Percentiles rank a stretch among this genome's conserved stretches.
phyloP scores from a whole-genome alignment of 2,329 filamentous ascomycete species.

The Fusarium tjaetaba region DNA sequence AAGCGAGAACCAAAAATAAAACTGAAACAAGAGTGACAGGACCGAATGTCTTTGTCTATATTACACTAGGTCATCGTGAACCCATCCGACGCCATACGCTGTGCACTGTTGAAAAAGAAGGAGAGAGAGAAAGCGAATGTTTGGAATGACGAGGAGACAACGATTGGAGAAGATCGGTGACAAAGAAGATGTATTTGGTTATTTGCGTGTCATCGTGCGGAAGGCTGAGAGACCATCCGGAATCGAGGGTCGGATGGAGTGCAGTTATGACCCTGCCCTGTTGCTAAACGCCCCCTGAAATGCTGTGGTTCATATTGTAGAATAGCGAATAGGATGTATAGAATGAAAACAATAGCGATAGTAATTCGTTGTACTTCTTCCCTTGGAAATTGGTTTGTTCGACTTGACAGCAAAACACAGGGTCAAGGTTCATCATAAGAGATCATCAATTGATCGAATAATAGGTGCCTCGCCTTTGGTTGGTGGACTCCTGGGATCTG shows the following conservation, averaged over 20 bases:
- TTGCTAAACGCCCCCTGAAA: conserved; percentile 37
- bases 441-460: conserved; percentile 79
- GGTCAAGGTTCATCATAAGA: conserved; percentile 62
- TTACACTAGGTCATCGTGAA: conserved; percentile 42
- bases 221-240: conserved; percentile 17
- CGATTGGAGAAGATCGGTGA: conserved; percentile 33
- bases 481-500: conserved; percentile 78
- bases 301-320: conserved; percentile 30
- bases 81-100: conserved; percentile 42
- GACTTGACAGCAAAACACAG: not conserved
- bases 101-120: conserved; percentile 37
- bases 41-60: conserved; percentile 39
- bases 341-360: conserved; percentile 13
- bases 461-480: conserved; percentile 80
- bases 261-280: conserved; percentile 13
- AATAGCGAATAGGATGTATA: conserved; percentile 20
- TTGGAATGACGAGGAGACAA: conserved; percentile 14
- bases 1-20: conserved; percentile 30
- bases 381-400: conserved; percentile 6
- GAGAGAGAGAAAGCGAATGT: conserved; percentile 34
- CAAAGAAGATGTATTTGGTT: conserved; percentile 38
- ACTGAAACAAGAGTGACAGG: conserved; percentile 35
- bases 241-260: conserved; percentile 16
- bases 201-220: conserved; percentile 41
- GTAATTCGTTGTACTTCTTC: conserved; percentile 8